Conservation (phyloP, 345 rosid genomes). For the Lumnitzera littorea region DNA sequence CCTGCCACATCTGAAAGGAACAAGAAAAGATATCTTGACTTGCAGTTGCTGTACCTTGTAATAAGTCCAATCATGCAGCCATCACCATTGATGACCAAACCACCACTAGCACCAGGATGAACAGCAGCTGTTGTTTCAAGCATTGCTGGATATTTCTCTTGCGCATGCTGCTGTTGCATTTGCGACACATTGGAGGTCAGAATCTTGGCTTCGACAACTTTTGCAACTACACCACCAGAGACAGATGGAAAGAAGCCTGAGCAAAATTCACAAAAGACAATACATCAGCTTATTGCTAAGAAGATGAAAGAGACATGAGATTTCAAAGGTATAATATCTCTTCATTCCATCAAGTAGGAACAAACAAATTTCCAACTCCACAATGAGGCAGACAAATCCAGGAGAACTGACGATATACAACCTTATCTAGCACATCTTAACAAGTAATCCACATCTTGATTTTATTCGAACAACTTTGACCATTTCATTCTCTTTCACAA, state of each 20-base stretch:
- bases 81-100: slow-evolving; percentile 69
- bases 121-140: slow-evolving; percentile 96
- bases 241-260: slow-evolving; percentile 75
- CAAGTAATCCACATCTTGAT: no score
- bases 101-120: slow-evolving; percentile 96
- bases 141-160: slow-evolving; percentile 55
- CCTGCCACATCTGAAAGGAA: not conserved
- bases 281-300: slow-evolving; percentile 5
- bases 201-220: slow-evolving; percentile 56
- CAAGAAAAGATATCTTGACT: not conserved
- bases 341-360: no score
- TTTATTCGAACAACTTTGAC: no score
- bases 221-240: slow-evolving; percentile 75
- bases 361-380: no score
- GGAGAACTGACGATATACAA: no score
- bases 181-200: slow-evolving; percentile 22
- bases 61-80: slow-evolving; percentile 90
- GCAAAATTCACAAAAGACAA: slow-evolving; percentile 1
- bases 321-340: not conserved
- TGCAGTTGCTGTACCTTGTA: slow-evolving; percentile 51
- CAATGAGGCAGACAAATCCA: no score
- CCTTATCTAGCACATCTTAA: no score
- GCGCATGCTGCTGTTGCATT: slow-evolving; percentile 16
- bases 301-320: not conserved
- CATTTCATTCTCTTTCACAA: no score